Percentiles rank a stretch among this genome's conserved stretches.
These are phyloP conservation scores for Salmacisia buchloeana DNA, from an alignment of 1,284 basidiomycete genomes.

Conservation along the genomic window DNA sequence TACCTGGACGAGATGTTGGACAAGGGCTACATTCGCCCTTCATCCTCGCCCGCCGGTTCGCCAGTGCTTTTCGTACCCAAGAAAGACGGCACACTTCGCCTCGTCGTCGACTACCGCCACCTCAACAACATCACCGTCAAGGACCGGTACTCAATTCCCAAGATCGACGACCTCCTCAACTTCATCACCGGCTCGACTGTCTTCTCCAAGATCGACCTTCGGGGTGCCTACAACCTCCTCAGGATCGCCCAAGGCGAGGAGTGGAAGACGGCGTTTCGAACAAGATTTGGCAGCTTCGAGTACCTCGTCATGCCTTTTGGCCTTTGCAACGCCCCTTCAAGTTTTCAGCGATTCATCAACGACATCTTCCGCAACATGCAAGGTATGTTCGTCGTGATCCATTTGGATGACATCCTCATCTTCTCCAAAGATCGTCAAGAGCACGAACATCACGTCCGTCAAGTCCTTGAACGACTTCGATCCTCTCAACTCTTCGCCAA, in stretches of 20 bases:
- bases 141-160: conserved; percentile 51
- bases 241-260: conserved; percentile 50
- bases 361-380: conserved; percentile 26
- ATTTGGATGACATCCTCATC: conserved; percentile 51
- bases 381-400: conserved; percentile 40
- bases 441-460: conserved; percentile 9
- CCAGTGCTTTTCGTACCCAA: conserved; percentile 57
- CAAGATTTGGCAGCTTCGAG: conserved; percentile 10
- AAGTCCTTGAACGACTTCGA: conserved; percentile 4
- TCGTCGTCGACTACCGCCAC: conserved; percentile 55
- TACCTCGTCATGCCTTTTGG: conserved; percentile 18
- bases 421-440: conserved; percentile 48
- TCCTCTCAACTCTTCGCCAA: neutral
- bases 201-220: conserved; percentile 52
- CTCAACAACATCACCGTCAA: conserved; percentile 54
- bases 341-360: conserved; percentile 17
- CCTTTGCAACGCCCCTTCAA: conserved; percentile 15
- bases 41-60: conserved; percentile 41
- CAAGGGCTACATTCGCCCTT: conserved; percentile 14
- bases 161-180: conserved; percentile 52
- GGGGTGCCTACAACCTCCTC: conserved; percentile 50
- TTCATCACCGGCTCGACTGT: conserved; percentile 37
- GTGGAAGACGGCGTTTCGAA: conserved; percentile 44
- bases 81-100: conserved; percentile 53
- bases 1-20: conserved; percentile 10